Evolutionary conservation across 1,139 yeast species (phyloP), one percentile per base, ranked within the genome.

Genomic region (Keqinozyma sinolaborantium): DNA sequence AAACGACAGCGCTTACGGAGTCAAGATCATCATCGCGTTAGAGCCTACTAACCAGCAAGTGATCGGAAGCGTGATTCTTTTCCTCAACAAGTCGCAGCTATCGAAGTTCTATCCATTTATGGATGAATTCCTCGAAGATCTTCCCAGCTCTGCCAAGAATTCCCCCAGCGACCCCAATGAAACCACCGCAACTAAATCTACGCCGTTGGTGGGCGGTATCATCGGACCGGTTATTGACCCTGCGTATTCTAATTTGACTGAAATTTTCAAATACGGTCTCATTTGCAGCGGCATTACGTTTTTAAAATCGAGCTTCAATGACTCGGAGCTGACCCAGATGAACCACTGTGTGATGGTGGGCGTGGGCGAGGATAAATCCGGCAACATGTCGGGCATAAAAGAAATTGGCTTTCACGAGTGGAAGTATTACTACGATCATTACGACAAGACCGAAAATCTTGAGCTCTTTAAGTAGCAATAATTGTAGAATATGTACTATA

Each of bases 201-300:
- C 21, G 7, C 21, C 21, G 8, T 42, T 58, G 16, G 60, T 74
- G 14, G 82, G 82, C 7, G 81, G 78, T 1, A 58, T 79, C n/a
- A 60, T 77, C 19, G 82, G 79, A 2, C 69, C 79, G 1, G 63
- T 77, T 13, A 71, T 76, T 21, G 81, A 77, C 42, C 77, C 77
- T 14, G 64, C 67, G 38, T 77, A 76, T 50, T 64, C 74, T 15
- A 75, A 73, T 37, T 62, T 77, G 44, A 68, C 75, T 4, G 77
- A 73, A 32, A 75, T 76, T 4, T 73, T 77, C 50, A 72, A 70
- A 34, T 62, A 71, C 40, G 84, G 83, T 2, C 61, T 78, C 34
- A 70, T 78, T 5, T 75, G 82, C 41, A 72, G 82, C 36, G 82
- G 77, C 3, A 72, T 78, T 23, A 70, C 80, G 4, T 72, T 67